phyloP scores from a whole-genome alignment of 352 stramenopile species.

The Globisporangium apiculatum region DNA sequence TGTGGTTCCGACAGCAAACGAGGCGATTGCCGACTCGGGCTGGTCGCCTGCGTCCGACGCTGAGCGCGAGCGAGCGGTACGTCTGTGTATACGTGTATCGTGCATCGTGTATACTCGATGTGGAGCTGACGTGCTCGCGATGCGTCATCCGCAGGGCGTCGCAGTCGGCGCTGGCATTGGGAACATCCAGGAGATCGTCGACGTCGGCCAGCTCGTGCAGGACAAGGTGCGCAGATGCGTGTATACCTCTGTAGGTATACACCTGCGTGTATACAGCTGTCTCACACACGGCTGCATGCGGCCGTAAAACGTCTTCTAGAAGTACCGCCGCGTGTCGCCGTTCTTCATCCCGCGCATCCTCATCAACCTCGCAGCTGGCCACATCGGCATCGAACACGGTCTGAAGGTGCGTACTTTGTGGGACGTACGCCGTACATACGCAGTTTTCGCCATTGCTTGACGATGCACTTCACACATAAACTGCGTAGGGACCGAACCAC shows the following conservation, averaged over 20 bases:
- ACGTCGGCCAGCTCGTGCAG: constrained; percentile 53
- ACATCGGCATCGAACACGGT: constrained; percentile 88
- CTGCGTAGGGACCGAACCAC: constrained; percentile 91
- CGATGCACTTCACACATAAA: neutral
- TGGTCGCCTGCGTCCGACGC: constrained; percentile 57
- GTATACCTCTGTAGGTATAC: no score
- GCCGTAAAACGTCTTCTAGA: constrained; percentile 20
- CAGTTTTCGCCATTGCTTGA: neutral
- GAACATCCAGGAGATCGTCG: constrained; percentile 82
- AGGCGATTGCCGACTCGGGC: constrained; percentile 74
- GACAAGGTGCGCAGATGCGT: constrained; percentile 38
- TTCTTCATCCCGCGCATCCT: constrained; percentile 94
- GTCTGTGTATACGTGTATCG: neutral
- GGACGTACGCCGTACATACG: neutral
- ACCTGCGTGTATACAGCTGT: no score
- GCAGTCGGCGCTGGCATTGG: constrained; percentile 81
- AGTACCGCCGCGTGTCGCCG: constrained; percentile 86
- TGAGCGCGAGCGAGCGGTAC: constrained; percentile 57
- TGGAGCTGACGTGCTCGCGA: no score
- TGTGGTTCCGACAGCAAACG: constrained; percentile 33
- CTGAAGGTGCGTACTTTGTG: constrained; percentile 50
- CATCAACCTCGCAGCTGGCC: constrained; percentile 89
- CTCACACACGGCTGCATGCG: no score
- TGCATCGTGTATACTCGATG: no score
- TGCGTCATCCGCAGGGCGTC: constrained; percentile 15